A percentile compares a stretch with the other conserved stretches of the same genome.
Conservation (phyloP, 192 early-diverging fungal genomes). For the Pilobolus umbonatus region DNA sequence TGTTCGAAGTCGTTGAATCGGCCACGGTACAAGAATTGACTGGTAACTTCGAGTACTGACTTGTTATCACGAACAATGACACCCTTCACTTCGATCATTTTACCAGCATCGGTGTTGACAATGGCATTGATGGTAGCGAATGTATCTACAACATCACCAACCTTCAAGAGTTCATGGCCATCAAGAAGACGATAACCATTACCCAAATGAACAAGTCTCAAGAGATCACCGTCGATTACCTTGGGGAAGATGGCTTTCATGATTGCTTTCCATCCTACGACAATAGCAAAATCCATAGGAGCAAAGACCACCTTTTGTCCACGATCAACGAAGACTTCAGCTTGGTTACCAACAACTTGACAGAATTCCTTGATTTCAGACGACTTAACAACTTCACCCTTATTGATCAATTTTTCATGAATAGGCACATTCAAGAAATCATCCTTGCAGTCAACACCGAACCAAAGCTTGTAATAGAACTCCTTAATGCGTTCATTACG, state of each 20-base stretch:
- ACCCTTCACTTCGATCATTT: constrained; percentile 87
- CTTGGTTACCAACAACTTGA: constrained; percentile 73
- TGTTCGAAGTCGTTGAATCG: constrained; percentile 82
- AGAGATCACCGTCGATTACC: constrained; percentile 89
- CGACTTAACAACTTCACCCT: constrained; percentile 55
- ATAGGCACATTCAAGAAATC: constrained; percentile 53
- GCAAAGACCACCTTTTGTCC: constrained; percentile 66
- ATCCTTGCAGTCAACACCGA: constrained; percentile 46
- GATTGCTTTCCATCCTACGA: constrained; percentile 85
- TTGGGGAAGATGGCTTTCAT: constrained; percentile 90
- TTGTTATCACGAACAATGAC: constrained; percentile 65
- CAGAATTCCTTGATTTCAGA: constrained; percentile 69
- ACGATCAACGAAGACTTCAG: constrained; percentile 60
- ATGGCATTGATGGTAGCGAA: constrained; percentile 81
- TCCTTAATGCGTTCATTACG: constrained; percentile 80
- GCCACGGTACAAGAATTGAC: constrained; percentile 91
- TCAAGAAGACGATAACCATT: constrained; percentile 90
- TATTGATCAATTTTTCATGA: constrained; percentile 60
- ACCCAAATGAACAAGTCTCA: constrained; percentile 88
- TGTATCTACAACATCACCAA: constrained; percentile 82
- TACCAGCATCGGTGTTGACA: constrained; percentile 84
- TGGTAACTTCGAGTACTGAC: constrained; percentile 82
- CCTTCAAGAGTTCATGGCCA: constrained; percentile 62
- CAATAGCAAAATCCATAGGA: constrained; percentile 95
- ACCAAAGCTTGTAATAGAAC: constrained; percentile 86